These are phyloP conservation scores for Cenococcum geophilum DNA, from an alignment of 495 filamentous ascomycete genomes.

Conservation along the genomic window DNA sequence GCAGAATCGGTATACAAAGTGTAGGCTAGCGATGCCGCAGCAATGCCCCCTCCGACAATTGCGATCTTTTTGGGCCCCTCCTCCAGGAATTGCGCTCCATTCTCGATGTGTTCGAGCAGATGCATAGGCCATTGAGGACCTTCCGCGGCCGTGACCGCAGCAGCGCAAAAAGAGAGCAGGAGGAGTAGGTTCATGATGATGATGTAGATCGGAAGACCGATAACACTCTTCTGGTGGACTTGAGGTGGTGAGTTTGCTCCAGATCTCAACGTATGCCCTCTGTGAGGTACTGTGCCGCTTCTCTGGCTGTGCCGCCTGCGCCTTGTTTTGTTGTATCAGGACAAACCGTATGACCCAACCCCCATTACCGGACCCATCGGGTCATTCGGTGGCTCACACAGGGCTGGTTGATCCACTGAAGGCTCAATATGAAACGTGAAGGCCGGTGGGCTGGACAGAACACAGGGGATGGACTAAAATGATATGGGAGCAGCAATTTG, in stretches of 20 bases:
- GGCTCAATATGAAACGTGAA: not conserved
- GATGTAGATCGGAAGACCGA: conserved; percentile 3
- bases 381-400: not conserved
- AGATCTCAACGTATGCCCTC: not conserved
- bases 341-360: not conserved
- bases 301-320: conserved; percentile 6
- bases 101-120: conserved; percentile 6
- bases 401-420: not conserved
- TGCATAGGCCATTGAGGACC: not conserved
- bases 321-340: not conserved
- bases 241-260: conserved; percentile 3
- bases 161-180: not conserved
- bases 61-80: conserved; percentile 3
- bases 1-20: conserved; percentile 1
- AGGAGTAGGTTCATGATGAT: conserved; percentile 3
- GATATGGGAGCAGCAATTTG: too few relatives aligned
- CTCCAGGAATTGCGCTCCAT: not conserved
- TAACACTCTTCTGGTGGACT: not conserved
- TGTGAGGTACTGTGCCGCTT: too few relatives aligned
- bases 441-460: too few relatives aligned
- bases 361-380: not conserved
- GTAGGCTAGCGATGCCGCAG: conserved; percentile 5
- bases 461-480: too few relatives aligned
- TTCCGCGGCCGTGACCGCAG: not conserved
- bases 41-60: conserved; percentile 2